Base-by-base conservation (phyloP, 2,329 filamentous ascomycete genomes). In the Venturia pyrina region DNA sequence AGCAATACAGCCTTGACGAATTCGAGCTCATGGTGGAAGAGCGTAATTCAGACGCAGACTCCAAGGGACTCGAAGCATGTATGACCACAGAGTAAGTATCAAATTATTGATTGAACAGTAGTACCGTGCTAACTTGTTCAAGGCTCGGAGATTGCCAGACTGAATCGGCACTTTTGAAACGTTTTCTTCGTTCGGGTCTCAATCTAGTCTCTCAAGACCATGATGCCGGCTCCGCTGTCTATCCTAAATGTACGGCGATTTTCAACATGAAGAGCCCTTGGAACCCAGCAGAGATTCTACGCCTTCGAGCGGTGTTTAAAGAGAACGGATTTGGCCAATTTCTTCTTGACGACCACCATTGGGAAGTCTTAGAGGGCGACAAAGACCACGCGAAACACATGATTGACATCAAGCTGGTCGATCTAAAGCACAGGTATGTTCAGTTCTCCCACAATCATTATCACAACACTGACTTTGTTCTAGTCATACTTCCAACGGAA, bases 361-460 rank as follows among this genome's bases (percentile, higher is more conserved):
- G 63, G 63, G 21, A 32, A 17, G 5, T 37, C 19, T 41, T 65
- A 21, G 34, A 65, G 28, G n/a, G 32, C 24, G 50, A n/a, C 46
- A 4, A 43, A 34, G 53, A 28, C 4, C 11, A 28, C 13, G 44
- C 37, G 15, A 43, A 48, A 37, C 32, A 59, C 24, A 53, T 65
- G 21, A 15, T 65, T 10, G 63, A 65, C 32, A 59, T 65, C 24
- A 59, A 57, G 13, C 11, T 65, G 32, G n/a, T 65, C n/a, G 63
- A 65, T 46, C 34, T 65, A 2, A 43, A 65, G 21, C 32, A 59
- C 8, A 48, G 43, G 63, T 65, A 65, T 13, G 28, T 5, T 48
- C 1, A 64, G 6, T 17, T 32, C 24, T 24, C 13, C 13, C 13
- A 5, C 13, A 3, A 37, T 19, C 44, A 17, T 11, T 3, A 40